These are phyloP conservation scores for Chamaenerion angustifolium DNA, from an alignment of 345 rosid species.

Conservation along the genomic window DNA sequence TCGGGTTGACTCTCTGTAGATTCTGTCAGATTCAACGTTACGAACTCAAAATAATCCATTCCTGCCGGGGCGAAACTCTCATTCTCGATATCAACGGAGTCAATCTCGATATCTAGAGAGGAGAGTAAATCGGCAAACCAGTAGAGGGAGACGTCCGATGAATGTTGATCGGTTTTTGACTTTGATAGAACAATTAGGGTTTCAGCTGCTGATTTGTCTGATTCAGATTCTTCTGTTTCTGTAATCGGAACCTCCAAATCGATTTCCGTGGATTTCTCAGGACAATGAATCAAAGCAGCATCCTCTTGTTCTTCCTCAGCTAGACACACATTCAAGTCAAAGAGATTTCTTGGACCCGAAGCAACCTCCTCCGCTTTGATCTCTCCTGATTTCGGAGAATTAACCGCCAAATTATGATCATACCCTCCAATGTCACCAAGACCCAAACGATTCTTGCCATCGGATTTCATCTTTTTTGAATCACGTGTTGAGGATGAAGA, in stretches of 20 bases:
- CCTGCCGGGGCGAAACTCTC: slow-evolving; percentile 7
- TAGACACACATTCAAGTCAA: slow-evolving; percentile 53
- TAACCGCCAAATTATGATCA: slow-evolving; percentile 4
- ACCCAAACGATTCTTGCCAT: slow-evolving; percentile 9
- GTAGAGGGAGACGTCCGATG: slow-evolving; percentile 23
- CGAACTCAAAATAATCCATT: slow-evolving; percentile 52
- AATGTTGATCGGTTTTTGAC: slow-evolving; percentile 14
- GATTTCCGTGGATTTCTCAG: slow-evolving; percentile 24
- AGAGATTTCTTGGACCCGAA: slow-evolving; percentile 16
- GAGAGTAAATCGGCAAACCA: slow-evolving; percentile 55
- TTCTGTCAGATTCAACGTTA: slow-evolving; percentile 50
- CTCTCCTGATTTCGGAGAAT: slow-evolving; percentile 12
- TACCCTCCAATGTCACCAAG: slow-evolving; percentile 7
- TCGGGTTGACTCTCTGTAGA: slow-evolving; percentile 22
- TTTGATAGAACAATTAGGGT: slow-evolving; percentile 46
- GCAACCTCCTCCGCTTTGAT: slow-evolving; percentile 7
- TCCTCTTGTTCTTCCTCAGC: slow-evolving; percentile 20
- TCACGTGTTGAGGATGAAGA: slow-evolving; percentile 20
- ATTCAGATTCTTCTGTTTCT: slow-evolving; percentile 16
- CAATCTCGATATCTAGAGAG: slow-evolving; percentile 12
- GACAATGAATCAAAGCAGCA: slow-evolving; percentile 16
- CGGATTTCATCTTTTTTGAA: slow-evolving; percentile 20
- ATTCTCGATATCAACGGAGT: slow-evolving; percentile 7
- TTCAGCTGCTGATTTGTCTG: slow-evolving; percentile 38
- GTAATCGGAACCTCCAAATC: slow-evolving; percentile 49